A percentile compares a stretch with the other conserved stretches of the same genome.
Evolutionary conservation across 108 stramenopile genomes (phyloP).

Genomic region (Cyclotella cryptica): DNA sequence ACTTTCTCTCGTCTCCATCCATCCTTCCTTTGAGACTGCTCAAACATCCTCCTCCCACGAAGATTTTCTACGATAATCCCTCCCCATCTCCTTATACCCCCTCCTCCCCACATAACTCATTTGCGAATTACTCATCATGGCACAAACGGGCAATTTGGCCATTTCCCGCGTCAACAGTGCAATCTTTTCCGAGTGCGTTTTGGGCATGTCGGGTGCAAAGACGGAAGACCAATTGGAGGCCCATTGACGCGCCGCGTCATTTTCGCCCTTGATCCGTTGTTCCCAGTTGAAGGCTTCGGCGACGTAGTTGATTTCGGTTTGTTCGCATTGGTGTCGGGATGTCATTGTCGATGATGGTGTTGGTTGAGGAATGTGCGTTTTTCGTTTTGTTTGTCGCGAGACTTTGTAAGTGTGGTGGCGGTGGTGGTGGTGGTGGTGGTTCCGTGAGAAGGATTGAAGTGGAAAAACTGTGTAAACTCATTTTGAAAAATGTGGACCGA

Average conservation of each 20-base stretch:
- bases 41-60: constrained; percentile 4
- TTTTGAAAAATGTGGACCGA: no score
- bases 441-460: no score
- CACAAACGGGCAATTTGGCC: constrained; percentile 39
- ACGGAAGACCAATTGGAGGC: constrained; percentile 35
- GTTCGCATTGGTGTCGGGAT: constrained; percentile 45
- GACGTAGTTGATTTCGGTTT: constrained; percentile 43
- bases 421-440: background rate
- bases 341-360: constrained; percentile 1
- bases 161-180: constrained; percentile 19
- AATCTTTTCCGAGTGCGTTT: constrained; percentile 37
- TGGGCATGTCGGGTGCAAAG: constrained; percentile 35
- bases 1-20: no score
- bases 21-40: no score
- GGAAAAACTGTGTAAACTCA: no score
- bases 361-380: no score
- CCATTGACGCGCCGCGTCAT: constrained; percentile 34
- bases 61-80: constrained; percentile 28
- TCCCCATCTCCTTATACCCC: constrained; percentile 26
- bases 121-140: constrained; percentile 43
- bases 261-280: constrained; percentile 46
- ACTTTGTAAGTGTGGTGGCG: background rate
- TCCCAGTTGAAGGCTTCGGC: constrained; percentile 54
- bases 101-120: constrained; percentile 30
- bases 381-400: background rate